Evolutionary conservation across 1,284 basidiomycete species (phyloP), one percentile per base, ranked within the genome.

Genomic region (Pascua guehoae): DNA sequence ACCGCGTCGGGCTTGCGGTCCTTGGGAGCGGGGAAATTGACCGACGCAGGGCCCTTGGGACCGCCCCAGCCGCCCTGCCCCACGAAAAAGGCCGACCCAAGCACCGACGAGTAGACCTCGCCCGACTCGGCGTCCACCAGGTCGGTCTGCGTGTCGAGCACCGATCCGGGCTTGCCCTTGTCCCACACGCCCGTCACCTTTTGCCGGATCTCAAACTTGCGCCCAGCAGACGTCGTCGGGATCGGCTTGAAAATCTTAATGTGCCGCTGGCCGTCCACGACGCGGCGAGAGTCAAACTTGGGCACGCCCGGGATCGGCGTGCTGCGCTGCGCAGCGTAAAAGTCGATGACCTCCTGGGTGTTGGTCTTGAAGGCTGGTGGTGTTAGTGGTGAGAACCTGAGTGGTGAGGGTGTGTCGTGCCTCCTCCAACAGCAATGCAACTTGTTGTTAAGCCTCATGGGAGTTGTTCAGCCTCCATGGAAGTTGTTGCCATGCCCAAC

Each of bases 31-130:
- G 60, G 60, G 56, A 40, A 61, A 14, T 46, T 46, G 18, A 38
- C 42, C 15, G n/a, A 46, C 1, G 60, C 51, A 10, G 50, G 47
- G 41, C 60, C 60, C 60, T 61, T 61, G 53, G 60, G 56, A 7
- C 60, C 60, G 32, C 60, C 60, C 60, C 60, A 61, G 50, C 54
- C 54, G 41, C 60, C 60, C 51, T 61, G 60, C 44, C 56, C 60
- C 39, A 61, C 60, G 42, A 53, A 61, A 53, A 61, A 61, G 4
- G 56, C 48, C 18, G 56, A 58, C 11, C 53, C 54, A 12, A 32
- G 36, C 10, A 55, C 45, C 5, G 48, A 41, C 11, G 56, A 10
- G 56, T 61, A 58, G 5, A 61, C 53, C 18, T 58, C 56, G 37
- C 56, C 60, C 1, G 44, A 53, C 41, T 43, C 44, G 39, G 49